Base-by-base conservation (phyloP, 2,329 filamentous ascomycete species). In the Nannizziopsis arthrosporioides region DNA sequence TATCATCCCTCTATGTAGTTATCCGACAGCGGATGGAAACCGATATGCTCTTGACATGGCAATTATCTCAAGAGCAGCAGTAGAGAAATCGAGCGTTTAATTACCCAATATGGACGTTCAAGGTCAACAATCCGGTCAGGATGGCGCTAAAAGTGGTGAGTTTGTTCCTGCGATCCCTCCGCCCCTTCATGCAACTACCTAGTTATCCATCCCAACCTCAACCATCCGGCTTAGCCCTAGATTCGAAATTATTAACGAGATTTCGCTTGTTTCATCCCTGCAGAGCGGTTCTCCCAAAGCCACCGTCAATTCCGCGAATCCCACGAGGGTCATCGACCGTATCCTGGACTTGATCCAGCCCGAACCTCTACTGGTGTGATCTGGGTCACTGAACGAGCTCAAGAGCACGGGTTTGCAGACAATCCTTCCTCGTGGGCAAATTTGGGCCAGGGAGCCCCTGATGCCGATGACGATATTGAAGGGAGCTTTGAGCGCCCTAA, bases 311-410 rank as follows among this genome's bases (percentile, higher is more conserved):
- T 95, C 71, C 84, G 89, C 59, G 80, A 81, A 63, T 85, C 86
- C 55, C 89, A 94, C 68, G 86, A 92, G 67, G 89, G 89, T 51
- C 88, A 94, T 70, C 81, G 85, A 63, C 83, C 86, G 42, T 89
- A 95, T 66, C 87, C 89, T 51, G 90, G 89, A 58, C 82, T 95
- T 55, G 89, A 95, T 61, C 84, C 87, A 47, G 84, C 81, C 52
- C 80, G 88, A 65, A 84, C 87, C 39, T 93, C 85, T 12, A 96
- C 90, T 11, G 90, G 90, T 67, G 90, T 95, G 3, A 85, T 95
- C 54, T 95, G 90, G 90, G 68, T 65, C 48, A 71, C 68, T 32
- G 68, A 72, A 49, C 82, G 86, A 57, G 89, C 89, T 47, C 78
- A 81, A 63, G 88, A 95, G 68, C 85, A 90, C 69, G 90, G 90